phyloP scores from a whole-genome alignment of 805 yeast genomes.

The Hanseniaspora vineae region DNA sequence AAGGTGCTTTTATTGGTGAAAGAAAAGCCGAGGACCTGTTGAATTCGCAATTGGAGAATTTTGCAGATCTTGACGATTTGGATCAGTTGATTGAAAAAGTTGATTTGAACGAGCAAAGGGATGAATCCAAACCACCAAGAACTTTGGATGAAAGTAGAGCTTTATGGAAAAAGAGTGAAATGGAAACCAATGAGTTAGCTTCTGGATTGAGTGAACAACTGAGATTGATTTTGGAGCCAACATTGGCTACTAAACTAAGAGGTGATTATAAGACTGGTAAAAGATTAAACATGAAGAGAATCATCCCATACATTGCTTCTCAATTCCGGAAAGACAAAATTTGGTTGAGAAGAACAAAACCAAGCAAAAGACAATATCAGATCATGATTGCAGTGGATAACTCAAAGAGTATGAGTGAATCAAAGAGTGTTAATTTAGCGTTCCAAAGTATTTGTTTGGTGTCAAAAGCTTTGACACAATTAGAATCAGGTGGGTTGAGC shows the following conservation, averaged over 20 bases:
- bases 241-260: constrained; percentile 82
- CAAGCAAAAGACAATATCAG: constrained; percentile 93
- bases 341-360: constrained; percentile 95
- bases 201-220: constrained; percentile 85
- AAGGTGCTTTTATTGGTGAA: constrained; percentile 40
- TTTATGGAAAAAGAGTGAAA: constrained; percentile 73
- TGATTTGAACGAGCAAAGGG: constrained; percentile 16
- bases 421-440: constrained; percentile 80
- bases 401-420: constrained; percentile 94
- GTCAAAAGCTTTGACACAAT: constrained; percentile 81
- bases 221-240: constrained; percentile 86
- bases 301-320: constrained; percentile 94
- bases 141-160: constrained; percentile 54
- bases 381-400: constrained; percentile 96
- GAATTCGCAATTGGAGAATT: constrained; percentile 12
- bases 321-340: constrained; percentile 95
- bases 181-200: constrained; percentile 77
- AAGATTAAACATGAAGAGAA: constrained; percentile 91
- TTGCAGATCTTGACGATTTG: constrained; percentile 20
- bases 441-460: constrained; percentile 91
- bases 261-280: constrained; percentile 98
- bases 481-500: constrained; percentile 88
- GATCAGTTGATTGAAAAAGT: constrained; percentile 24
- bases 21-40: constrained; percentile 23
- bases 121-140: constrained; percentile 31